Evolutionary conservation across 2,329 filamentous ascomycete genomes (phyloP).

Genomic region (Cytospora paraplurivora): DNA sequence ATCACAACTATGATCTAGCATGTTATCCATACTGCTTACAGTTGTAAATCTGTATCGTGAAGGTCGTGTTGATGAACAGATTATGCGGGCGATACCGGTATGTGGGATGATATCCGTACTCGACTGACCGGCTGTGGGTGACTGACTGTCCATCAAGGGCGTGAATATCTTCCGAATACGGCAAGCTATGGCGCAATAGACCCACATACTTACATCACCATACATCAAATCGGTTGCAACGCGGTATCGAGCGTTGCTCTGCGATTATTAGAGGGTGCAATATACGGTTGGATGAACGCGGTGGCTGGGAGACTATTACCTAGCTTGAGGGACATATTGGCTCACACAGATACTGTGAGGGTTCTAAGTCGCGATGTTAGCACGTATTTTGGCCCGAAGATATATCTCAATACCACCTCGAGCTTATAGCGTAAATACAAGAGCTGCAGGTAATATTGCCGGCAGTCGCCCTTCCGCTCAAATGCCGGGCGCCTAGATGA

Average conservation of each 20-base stretch:
- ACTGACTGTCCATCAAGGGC: no score
- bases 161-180: no score
- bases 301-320: neutral
- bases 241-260: neutral
- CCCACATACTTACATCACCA: conserved; percentile 28
- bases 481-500: neutral
- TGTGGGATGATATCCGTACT: no score
- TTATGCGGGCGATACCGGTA: no score
- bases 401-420: no score
- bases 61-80: no score
- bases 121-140: no score
- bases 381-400: neutral
- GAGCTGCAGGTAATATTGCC: neutral
- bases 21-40: no score
- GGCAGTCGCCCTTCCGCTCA: neutral
- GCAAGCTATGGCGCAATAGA: conserved; percentile 25
- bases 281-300: neutral
- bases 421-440: neutral
- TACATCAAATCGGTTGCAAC: conserved; percentile 1
- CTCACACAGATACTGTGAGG: neutral
- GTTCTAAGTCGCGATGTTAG: neutral
- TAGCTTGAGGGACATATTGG: neutral
- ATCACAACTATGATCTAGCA: neutral
- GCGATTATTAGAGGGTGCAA: conserved; percentile 6
- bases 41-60: no score